Evolutionary conservation across 164 flowering plant species (phyloP).

Genomic region (Macadamia tetraphylla): DNA sequence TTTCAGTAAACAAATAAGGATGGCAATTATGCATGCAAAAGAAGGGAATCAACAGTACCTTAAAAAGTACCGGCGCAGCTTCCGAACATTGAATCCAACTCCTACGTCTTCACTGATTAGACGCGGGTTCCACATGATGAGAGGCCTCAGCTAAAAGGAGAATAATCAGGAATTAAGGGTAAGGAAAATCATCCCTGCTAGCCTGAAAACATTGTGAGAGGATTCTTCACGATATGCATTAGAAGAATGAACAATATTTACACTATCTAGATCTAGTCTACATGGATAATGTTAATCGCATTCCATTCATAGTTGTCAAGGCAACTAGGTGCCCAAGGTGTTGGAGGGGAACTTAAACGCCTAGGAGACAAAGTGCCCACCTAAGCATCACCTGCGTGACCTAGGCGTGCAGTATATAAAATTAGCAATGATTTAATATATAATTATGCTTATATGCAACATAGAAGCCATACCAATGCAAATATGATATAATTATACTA

Average conservation of each 20-base stretch:
- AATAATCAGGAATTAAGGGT: conserved; percentile 12
- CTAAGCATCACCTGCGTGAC: too few relatives aligned
- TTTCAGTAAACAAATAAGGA: background rate
- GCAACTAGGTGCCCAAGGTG: too few relatives aligned
- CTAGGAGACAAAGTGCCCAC: too few relatives aligned
- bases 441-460: too few relatives aligned
- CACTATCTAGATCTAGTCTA: background rate
- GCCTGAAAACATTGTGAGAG: conserved; percentile 12
- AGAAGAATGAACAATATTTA: background rate
- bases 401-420: too few relatives aligned
- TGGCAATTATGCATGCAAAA: background rate
- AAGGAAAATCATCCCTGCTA: conserved; percentile 12
- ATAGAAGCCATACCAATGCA: too few relatives aligned
- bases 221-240: background rate
- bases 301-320: too few relatives aligned
- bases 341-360: too few relatives aligned
- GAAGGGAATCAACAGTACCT: conserved; percentile 38
- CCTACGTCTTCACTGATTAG: conserved; percentile 95
- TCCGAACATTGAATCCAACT: conserved; percentile 88
- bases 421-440: too few relatives aligned
- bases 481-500: too few relatives aligned
- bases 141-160: conserved; percentile 77
- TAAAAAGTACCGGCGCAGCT: conserved; percentile 64
- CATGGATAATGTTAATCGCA: background rate
- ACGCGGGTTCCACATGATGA: conserved; percentile 99